Percentiles rank a stretch among this genome's conserved stretches.
Conservation (phyloP, 176 grass and related monocot species). For the Lolium perenne region DNA sequence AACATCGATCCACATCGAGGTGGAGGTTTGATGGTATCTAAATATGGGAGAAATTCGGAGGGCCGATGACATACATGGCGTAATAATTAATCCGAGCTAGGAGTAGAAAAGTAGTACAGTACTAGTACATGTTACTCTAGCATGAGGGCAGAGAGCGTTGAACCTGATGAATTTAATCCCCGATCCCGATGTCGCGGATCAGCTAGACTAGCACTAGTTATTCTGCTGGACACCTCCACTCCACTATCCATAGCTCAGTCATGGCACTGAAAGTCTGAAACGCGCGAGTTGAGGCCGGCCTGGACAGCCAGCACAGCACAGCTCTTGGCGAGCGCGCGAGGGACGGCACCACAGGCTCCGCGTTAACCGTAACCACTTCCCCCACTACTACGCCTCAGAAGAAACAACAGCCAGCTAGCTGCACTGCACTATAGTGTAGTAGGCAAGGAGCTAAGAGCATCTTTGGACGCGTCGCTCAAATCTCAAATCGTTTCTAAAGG, state of each 20-base stretch:
- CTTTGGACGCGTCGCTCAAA: no score
- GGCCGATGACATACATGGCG: neutral
- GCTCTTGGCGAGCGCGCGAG: neutral
- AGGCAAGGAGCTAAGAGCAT: no score
- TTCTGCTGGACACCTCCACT: neutral
- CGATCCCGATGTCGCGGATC: slow-evolving; percentile 32
- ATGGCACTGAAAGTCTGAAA: no score
- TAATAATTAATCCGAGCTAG: neutral
- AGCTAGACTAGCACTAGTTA: neutral
- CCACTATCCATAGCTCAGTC: neutral
- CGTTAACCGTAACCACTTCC: slow-evolving; percentile 13
- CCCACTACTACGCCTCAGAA: neutral
- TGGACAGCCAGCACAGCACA: no score
- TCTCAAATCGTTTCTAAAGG: no score
- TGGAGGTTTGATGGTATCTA: no score
- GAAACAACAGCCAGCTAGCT: neutral
- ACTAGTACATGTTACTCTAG: neutral
- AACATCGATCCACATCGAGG: no score
- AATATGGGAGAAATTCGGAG: no score
- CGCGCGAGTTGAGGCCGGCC: no score
- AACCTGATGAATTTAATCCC: slow-evolving; percentile 1
- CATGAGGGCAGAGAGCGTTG: neutral
- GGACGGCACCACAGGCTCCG: slow-evolving; percentile 1
- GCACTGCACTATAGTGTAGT: neutral
- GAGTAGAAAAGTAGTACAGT: neutral